phyloP scores from a whole-genome alignment of 495 filamentous ascomycete genomes.

The Evernia prunastri region DNA sequence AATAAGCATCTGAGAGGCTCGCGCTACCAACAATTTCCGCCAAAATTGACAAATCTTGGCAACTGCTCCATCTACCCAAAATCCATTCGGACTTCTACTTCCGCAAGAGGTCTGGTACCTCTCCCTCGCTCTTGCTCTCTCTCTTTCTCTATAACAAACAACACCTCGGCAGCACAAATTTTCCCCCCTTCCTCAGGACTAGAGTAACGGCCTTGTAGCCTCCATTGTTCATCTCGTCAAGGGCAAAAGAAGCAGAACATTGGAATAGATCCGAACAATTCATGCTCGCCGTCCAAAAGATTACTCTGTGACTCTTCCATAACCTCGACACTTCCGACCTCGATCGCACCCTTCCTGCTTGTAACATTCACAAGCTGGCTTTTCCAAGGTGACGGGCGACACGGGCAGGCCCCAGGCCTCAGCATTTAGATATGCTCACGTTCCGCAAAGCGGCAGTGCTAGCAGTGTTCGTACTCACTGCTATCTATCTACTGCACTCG shows the following conservation, averaged over 20 bases:
- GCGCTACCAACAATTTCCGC: constrained; percentile 1
- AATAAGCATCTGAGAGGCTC: background rate
- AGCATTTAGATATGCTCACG: constrained; percentile 48
- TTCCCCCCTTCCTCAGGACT: background rate
- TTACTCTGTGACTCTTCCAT: background rate
- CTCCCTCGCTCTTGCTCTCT: background rate
- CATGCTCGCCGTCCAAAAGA: background rate
- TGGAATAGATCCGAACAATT: background rate
- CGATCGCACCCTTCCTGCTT: background rate
- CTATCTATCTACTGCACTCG: constrained; percentile 64
- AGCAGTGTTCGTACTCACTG: constrained; percentile 58
- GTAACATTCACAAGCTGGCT: background rate
- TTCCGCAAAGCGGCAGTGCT: constrained; percentile 67
- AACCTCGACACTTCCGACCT: background rate
- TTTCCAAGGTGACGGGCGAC: background rate
- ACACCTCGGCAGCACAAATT: too few relatives aligned
- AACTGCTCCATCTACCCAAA: background rate
- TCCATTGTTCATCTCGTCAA: background rate
- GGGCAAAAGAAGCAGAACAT: background rate
- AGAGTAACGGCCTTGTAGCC: background rate
- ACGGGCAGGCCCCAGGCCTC: background rate
- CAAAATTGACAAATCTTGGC: constrained; percentile 4
- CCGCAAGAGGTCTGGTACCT: constrained; percentile 9
- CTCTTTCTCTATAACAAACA: too few relatives aligned
- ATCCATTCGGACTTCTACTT: background rate